Percentiles rank a stretch among this genome's conserved stretches.
Conservation (phyloP, 1,139 yeast species). For the Arxiozyma heterogenica region DNA sequence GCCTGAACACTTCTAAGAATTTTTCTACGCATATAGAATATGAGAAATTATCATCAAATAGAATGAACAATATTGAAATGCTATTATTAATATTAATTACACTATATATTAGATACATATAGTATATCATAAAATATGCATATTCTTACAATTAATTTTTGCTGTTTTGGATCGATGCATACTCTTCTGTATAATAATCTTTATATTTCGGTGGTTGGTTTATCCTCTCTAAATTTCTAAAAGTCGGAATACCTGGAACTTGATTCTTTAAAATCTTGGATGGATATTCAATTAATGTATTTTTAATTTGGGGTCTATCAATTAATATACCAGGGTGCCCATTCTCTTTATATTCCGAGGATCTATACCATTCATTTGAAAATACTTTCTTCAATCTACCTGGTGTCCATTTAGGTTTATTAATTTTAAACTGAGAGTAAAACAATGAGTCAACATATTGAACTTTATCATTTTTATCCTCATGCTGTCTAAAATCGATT, state of each 20-base stretch:
- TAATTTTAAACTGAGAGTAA: constrained; percentile 21
- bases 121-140: background rate
- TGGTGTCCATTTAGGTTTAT: constrained; percentile 25
- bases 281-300: constrained; percentile 33
- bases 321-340: constrained; percentile 57
- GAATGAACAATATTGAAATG: background rate
- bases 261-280: constrained; percentile 18
- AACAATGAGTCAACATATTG: constrained; percentile 19
- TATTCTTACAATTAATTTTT: background rate
- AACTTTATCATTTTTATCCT: background rate
- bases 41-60: background rate
- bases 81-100: too few species aligned
- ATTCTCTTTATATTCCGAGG: constrained; percentile 36
- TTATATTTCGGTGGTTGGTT: constrained; percentile 28
- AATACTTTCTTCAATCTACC: constrained; percentile 9
- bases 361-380: constrained; percentile 28
- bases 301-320: constrained; percentile 48
- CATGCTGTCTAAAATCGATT: constrained; percentile 8
- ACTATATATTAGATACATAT: background rate
- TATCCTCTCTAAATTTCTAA: constrained; percentile 56
- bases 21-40: background rate
- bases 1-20: too few species aligned
- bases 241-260: constrained; percentile 44
- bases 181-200: constrained; percentile 7
- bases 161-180: background rate